Evolutionary conservation across 352 stramenopile genomes (phyloP).

Genomic region (Peronospora tabacina): DNA sequence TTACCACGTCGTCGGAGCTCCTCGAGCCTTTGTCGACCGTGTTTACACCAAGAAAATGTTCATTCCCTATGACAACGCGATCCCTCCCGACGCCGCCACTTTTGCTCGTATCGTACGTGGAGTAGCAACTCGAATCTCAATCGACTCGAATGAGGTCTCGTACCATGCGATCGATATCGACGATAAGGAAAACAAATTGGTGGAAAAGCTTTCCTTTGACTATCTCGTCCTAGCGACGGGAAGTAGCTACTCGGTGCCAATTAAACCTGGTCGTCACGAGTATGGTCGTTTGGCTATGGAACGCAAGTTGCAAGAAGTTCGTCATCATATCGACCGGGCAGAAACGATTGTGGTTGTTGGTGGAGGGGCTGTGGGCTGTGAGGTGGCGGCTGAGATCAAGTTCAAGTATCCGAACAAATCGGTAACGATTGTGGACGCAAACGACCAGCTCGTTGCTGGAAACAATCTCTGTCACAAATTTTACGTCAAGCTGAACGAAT

Average conservation of each 20-base stretch:
- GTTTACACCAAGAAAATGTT: conserved; percentile 50
- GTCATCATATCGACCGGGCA: conserved; percentile 34
- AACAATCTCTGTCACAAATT: conserved; percentile 50
- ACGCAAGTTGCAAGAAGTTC: conserved; percentile 32
- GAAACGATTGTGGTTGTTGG: conserved; percentile 47
- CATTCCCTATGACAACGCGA: conserved; percentile 54
- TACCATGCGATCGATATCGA: conserved; percentile 29
- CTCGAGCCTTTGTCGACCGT: conserved; percentile 47
- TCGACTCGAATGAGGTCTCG: conserved; percentile 28
- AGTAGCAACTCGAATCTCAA: conserved; percentile 28
- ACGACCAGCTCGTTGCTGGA: conserved; percentile 28
- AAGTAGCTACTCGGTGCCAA: conserved; percentile 45
- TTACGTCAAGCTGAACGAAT: conserved; percentile 13
- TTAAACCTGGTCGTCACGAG: conserved; percentile 35
- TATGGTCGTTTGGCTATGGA: conserved; percentile 27
- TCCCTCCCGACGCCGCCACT: conserved; percentile 25
- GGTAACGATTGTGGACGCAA: conserved; percentile 46
- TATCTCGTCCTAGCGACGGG: conserved; percentile 59
- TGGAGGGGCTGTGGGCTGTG: conserved; percentile 49
- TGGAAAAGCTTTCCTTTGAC: conserved; percentile 41
- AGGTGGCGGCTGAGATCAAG: conserved; percentile 57
- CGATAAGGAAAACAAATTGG: conserved; percentile 21
- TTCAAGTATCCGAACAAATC: conserved; percentile 44
- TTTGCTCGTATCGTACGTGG: conserved; percentile 40
- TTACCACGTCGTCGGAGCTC: conserved; percentile 41